Base-by-base conservation (phyloP, 805 yeast genomes). In the Saccharomycopsis olivae region DNA sequence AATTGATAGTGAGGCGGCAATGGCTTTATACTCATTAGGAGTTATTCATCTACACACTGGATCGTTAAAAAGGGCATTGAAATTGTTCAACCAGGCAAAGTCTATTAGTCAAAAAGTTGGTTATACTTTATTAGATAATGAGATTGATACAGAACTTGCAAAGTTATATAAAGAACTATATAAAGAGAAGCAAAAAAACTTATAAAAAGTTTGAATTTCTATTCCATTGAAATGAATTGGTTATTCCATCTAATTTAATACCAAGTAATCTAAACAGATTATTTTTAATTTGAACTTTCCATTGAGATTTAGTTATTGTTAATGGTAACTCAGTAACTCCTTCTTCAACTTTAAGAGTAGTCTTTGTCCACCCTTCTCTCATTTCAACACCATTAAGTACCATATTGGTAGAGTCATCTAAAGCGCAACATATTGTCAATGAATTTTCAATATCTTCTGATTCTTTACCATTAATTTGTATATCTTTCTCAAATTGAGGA, bases 1-100 rank as follows among this genome's bases (percentile, higher is more conserved):
- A 24, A 17, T 36, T 5, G 8, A 11, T 9, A 17, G 23, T 20
- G 6, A 19, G 5, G 27, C 29, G 15, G 39, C 35, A 3, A 17
- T 21, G 9, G 16, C 35, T 17, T 23, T 36, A 36, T 36, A 36
- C 16, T 29, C 35, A n/a, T 29, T 24, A 3, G 39, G 39, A n/a
- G 33, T 36, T 17, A 29, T 36, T 17, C 20, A 36, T 19, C 68
- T 49, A 17, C 35, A 32, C 2, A n/a, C 16, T 10, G 35, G 35
- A 8, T 10, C 10, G 8, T 17, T 32, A 10, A 10, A 32, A 3
- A n/a, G 16, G 11, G 18, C 35, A 2, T 11, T 14, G 16, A 14
- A 21, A 13, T 32, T 32, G 8, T 14, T 32, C 8, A 17, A 2
- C 8, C 15, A 32, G 21, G 35, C 31, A 14, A n/a, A 15, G n/a